Percentiles rank a stretch among this genome's conserved stretches.
Evolutionary conservation across 164 flowering plant genomes (phyloP).

Genomic region (Chloranthus sessilifolius): DNA sequence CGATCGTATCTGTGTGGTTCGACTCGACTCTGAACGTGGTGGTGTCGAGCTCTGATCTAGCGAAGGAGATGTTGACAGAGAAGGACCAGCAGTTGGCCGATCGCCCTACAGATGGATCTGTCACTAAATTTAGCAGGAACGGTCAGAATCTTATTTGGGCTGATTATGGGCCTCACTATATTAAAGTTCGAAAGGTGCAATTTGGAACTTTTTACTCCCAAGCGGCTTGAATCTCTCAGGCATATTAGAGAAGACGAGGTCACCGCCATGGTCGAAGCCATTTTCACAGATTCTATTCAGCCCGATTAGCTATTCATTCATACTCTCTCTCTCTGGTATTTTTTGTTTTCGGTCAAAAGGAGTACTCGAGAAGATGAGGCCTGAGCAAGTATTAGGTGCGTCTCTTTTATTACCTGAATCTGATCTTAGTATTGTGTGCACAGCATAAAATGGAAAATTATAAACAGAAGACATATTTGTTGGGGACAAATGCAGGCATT

Average conservation of each 20-base stretch:
- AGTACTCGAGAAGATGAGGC: too few species aligned
- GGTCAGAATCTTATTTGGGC: slow-evolving; percentile 17
- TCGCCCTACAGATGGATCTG: slow-evolving; percentile 5
- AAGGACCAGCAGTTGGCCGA: slow-evolving; percentile 10
- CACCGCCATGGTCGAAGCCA: slow-evolving; percentile 15
- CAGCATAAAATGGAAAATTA: too few species aligned
- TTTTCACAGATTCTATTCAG: slow-evolving; percentile 9
- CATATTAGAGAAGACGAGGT: slow-evolving; percentile 16
- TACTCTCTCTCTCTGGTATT: too few species aligned
- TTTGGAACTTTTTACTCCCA: slow-evolving; percentile 11
- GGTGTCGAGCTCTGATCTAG: slow-evolving; percentile 26
- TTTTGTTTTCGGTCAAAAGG: too few species aligned
- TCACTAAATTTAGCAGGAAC: slow-evolving; percentile 5
- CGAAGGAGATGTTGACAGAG: slow-evolving; percentile 14
- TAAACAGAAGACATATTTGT: too few species aligned
- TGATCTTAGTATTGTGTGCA: too few species aligned
- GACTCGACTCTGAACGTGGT: slow-evolving; percentile 32
- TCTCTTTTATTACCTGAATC: too few species aligned
- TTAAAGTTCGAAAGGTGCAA: slow-evolving; percentile 12
- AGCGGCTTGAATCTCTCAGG: slow-evolving; percentile 15
- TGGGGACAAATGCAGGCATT: too few species aligned
- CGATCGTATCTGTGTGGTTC: slow-evolving; percentile 32
- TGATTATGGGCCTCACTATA: slow-evolving; percentile 13
- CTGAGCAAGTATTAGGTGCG: too few species aligned
- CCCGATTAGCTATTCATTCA: too few species aligned